phyloP scores from a whole-genome alignment of 768 basidiomycete genomes.

The Lactarius sp. region DNA sequence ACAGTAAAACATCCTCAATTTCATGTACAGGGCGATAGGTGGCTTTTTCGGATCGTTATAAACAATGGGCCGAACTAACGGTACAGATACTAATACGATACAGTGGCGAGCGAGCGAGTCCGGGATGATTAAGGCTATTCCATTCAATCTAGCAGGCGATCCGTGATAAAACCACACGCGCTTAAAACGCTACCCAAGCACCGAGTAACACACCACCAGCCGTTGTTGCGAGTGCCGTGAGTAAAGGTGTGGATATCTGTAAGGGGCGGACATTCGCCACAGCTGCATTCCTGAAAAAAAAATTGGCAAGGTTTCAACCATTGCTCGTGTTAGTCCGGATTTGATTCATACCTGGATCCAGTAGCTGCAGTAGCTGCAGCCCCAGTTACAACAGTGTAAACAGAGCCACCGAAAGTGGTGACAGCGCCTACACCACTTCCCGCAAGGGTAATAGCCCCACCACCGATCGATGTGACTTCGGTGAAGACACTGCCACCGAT shows the following conservation, averaged over 20 bases:
- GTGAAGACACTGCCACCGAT: slow-evolving; percentile 20
- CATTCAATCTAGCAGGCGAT: not conserved
- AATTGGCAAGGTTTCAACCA: not conserved
- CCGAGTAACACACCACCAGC: slow-evolving; percentile 21
- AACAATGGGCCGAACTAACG: not conserved
- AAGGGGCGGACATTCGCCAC: not conserved
- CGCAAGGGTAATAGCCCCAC: slow-evolving; percentile 22
- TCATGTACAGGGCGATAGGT: not conserved
- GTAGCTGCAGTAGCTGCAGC: slow-evolving; percentile 2
- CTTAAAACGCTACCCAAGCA: slow-evolving; percentile 20
- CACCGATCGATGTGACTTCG: slow-evolving; percentile 22
- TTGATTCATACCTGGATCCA: not conserved
- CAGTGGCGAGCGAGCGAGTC: not conserved
- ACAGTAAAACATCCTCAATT: too few relatives aligned
- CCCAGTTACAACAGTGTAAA: slow-evolving; percentile 22
- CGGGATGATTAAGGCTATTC: not conserved
- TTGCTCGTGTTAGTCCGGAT: too few relatives aligned
- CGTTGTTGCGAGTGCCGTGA: slow-evolving; percentile 19
- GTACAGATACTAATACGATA: not conserved
- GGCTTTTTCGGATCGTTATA: not conserved
- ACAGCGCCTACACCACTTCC: slow-evolving; percentile 17
- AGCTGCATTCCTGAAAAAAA: slow-evolving; percentile 4
- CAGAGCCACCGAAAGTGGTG: slow-evolving; percentile 23
- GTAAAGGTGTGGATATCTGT: slow-evolving; percentile 2
- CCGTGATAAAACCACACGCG: not conserved